Evolutionary conservation across 1,284 basidiomycete species (phyloP).

Genomic region (Heterobasidion irregulare): DNA sequence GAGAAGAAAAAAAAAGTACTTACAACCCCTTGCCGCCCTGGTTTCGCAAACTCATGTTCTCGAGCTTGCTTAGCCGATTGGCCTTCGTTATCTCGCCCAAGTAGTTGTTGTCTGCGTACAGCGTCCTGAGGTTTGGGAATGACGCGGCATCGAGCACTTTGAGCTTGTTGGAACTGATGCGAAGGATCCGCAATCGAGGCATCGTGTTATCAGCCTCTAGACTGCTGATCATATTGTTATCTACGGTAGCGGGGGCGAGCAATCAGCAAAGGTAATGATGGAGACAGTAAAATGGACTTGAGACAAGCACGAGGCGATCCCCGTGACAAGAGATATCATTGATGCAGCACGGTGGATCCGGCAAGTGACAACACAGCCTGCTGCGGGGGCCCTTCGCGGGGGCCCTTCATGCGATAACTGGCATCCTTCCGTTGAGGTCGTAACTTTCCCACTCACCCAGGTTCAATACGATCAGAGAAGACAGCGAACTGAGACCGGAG

Average conservation of each 20-base stretch:
- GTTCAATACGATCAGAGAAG: conserved; percentile 65
- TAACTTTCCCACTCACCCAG: conserved; percentile 49
- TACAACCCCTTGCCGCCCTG: conserved; percentile 72
- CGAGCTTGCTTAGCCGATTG: conserved; percentile 60
- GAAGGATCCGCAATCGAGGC: conserved; percentile 74
- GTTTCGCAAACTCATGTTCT: conserved; percentile 88
- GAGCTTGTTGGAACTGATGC: conserved; percentile 80
- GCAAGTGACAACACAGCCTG: background rate
- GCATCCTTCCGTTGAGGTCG: conserved; percentile 1
- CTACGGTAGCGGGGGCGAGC: conserved; percentile 30
- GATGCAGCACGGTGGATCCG: conserved; percentile 1
- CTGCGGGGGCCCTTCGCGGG: too few relatives aligned
- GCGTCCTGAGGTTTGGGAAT: conserved; percentile 74
- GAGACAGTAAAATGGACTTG: background rate
- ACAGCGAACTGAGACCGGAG: conserved; percentile 52
- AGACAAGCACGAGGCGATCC: background rate
- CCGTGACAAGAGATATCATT: conserved; percentile 4
- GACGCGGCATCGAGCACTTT: conserved; percentile 58
- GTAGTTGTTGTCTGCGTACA: conserved; percentile 88
- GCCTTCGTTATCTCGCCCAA: conserved; percentile 48
- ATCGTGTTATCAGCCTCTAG: conserved; percentile 47
- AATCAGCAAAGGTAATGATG: conserved; percentile 2
- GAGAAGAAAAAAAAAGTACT: conserved; percentile 25
- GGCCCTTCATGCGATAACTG: too few relatives aligned
- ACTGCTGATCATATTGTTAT: conserved; percentile 60